Conservation (phyloP, 2,329 filamentous ascomycete species). For the Ciborinia camelliae region DNA sequence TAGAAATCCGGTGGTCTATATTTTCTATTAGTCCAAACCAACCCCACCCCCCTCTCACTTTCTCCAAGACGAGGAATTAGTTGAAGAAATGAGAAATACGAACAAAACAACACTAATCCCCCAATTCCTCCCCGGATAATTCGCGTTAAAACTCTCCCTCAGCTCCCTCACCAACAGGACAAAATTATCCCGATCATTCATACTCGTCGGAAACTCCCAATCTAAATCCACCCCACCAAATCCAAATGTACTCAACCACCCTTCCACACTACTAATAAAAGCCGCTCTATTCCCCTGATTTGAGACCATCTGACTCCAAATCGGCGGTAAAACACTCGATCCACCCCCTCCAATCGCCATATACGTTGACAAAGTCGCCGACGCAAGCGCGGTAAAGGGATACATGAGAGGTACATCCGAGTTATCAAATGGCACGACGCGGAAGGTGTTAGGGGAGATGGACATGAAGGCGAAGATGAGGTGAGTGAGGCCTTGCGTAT, state of each 20-base stretch:
- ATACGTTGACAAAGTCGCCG: conserved; percentile 35
- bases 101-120: conserved; percentile 44
- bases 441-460: conserved; percentile 40
- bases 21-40: no score
- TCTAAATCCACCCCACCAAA: conserved; percentile 47
- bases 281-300: conserved; percentile 31
- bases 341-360: conserved; percentile 42
- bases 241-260: conserved; percentile 39
- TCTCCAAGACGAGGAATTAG: no score
- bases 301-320: conserved; percentile 36
- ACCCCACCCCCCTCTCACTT: background rate
- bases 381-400: conserved; percentile 38
- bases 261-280: conserved; percentile 40
- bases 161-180: conserved; percentile 34
- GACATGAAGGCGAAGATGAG: conserved; percentile 44
- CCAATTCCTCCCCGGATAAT: conserved; percentile 30
- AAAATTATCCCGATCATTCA: conserved; percentile 40
- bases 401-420: conserved; percentile 26
- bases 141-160: conserved; percentile 36
- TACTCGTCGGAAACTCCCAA: conserved; percentile 46
- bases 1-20: conserved; percentile 36
- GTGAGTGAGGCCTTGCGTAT: conserved; percentile 36
- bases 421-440: conserved; percentile 33
- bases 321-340: conserved; percentile 27
- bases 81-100: background rate